Percentiles rank a stretch among this genome's conserved stretches.
Conservation (phyloP, 352 stramenopile genomes). For the Globisporangium alternatum region DNA sequence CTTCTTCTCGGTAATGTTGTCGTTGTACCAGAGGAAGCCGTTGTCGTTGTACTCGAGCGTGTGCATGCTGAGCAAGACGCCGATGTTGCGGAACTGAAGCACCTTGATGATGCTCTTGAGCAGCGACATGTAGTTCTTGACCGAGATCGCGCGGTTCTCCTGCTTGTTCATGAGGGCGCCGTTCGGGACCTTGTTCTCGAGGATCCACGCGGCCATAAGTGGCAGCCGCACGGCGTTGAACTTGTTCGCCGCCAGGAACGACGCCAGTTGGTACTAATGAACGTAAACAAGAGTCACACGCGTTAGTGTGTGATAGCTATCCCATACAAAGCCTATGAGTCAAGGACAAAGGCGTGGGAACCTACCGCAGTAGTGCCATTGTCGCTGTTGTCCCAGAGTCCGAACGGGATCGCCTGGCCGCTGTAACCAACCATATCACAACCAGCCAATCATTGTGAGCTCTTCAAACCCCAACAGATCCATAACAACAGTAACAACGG, state of each 20-base stretch:
- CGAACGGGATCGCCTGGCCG: constrained; percentile 59
- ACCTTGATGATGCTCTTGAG: constrained; percentile 53
- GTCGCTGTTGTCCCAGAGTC: constrained; percentile 63
- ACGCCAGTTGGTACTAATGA: constrained; percentile 55
- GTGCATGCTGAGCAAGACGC: constrained; percentile 59
- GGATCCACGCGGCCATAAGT: constrained; percentile 54
- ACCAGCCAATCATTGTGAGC: not conserved
- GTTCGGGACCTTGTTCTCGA: constrained; percentile 57
- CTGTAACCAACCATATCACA: constrained; percentile 11
- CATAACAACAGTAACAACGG: not conserved
- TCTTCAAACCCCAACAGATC: not conserved
- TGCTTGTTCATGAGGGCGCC: constrained; percentile 41
- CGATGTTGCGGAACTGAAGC: constrained; percentile 54
- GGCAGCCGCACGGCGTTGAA: constrained; percentile 75
- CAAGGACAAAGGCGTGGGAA: not conserved
- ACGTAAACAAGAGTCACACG: not conserved
- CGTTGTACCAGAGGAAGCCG: constrained; percentile 45
- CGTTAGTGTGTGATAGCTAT: not conserved
- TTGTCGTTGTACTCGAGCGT: constrained; percentile 45
- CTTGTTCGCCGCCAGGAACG: constrained; percentile 71
- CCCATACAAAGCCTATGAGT: too few relatives aligned
- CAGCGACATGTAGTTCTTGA: constrained; percentile 47
- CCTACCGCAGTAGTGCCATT: constrained; percentile 66
- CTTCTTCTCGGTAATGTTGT: constrained; percentile 33
- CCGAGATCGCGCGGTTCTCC: constrained; percentile 59